Conservation (phyloP, 176 grass and related monocot genomes). For the Bolboschoenus planiculmis region DNA sequence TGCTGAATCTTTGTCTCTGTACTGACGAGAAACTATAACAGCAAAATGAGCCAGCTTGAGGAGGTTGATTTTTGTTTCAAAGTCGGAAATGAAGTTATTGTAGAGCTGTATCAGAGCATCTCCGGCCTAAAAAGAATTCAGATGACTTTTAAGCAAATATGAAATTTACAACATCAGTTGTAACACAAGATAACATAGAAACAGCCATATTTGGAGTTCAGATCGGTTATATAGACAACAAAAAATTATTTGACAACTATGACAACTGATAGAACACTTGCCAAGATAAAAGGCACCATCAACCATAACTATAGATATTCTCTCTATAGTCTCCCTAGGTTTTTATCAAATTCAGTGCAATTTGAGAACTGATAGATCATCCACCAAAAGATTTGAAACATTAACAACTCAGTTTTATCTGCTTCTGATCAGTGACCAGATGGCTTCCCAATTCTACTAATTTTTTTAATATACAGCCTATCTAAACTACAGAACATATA, state of each 20-base stretch:
- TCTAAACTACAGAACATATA: background rate
- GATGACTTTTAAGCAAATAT: background rate
- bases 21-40: slow-evolving; percentile 66
- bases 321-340: background rate
- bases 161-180: background rate
- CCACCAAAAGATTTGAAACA: background rate
- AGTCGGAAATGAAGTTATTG: slow-evolving; percentile 81
- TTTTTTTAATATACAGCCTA: background rate
- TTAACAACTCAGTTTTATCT: background rate
- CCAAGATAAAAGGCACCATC: background rate
- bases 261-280: background rate
- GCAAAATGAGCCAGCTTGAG: slow-evolving; percentile 84
- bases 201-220: background rate
- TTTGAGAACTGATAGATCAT: background rate
- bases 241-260: background rate
- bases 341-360: background rate
- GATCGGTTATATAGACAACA: background rate
- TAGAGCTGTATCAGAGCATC: slow-evolving; percentile 88
- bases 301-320: background rate
- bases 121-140: slow-evolving; percentile 41
- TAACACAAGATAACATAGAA: background rate
- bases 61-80: slow-evolving; percentile 85
- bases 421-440: background rate
- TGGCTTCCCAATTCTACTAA: background rate
- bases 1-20: slow-evolving; percentile 66